Base-by-base conservation (phyloP, 345 rosid species). In the Salix arbutifolia region DNA sequence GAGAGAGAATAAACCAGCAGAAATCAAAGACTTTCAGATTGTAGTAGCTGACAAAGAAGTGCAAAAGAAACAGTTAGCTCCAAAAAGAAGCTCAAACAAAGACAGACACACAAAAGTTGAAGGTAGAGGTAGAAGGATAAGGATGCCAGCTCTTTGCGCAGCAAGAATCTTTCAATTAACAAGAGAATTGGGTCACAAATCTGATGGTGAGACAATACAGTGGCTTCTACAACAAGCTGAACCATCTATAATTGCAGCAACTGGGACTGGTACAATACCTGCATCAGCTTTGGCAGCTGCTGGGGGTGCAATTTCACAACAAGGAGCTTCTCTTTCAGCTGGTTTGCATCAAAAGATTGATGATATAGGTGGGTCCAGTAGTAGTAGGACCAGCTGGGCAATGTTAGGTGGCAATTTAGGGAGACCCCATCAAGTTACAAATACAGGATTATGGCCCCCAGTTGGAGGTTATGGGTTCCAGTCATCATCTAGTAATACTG, bases 121-220 rank as follows among this genome's bases (percentile, higher is more conserved):
- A 85, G 98, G 98, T 4, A 82, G 98, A 74, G 98, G 98, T 28
- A 82, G 97, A 42, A 87, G 98, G 76, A 94, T 94, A 70, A 86
- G 98, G 94, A 94, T 94, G 98, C 98, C 98, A 40, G 98, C 98
- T 26, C 86, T 94, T 21, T 94, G 98, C 77, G 98, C 98, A 0
- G 97, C 98, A 33, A 88, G 98, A 89, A 94, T 94, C 79, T 94
- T 94, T 67, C 98, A 94, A 71, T 87, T 94, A 83, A 94, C 98
- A 62, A 89, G 98, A 69, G 98, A 94, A 87, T 87, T 94, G 88
- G 98, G 97, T 79, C 97, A 94, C 74, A 94, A 94, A 88, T 94
- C 98, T 5, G 98, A 94, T 76, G 98, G 98, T 9, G 97, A 94
- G 78, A 94, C 98, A 33, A 94, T 94, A 61, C 98, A 92, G 87